These are phyloP conservation scores for Crithidia fasciculata DNA, from an alignment of 208 protist genomes.

Conservation along the genomic window DNA sequence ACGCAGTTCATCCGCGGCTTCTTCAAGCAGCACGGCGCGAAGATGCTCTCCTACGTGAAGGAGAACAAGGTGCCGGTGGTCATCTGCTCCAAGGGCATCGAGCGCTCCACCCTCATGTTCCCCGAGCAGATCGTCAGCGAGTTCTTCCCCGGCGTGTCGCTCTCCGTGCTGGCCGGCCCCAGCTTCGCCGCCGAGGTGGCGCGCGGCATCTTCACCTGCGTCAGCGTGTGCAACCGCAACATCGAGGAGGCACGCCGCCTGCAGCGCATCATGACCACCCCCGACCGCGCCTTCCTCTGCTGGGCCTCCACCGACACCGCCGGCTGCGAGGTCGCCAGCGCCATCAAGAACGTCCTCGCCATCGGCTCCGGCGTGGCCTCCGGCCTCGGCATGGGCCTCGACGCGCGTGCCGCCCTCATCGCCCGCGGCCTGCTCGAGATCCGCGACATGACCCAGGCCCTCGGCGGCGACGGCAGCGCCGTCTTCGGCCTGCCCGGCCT, in stretches of 20 bases:
- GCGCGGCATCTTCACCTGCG: conserved; percentile 74
- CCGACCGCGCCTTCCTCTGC: conserved; percentile 77
- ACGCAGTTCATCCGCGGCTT: conserved; percentile 88
- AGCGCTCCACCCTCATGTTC: conserved; percentile 79
- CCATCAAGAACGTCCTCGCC: conserved; percentile 92
- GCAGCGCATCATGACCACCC: conserved; percentile 79
- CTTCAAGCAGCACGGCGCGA: conserved; percentile 52
- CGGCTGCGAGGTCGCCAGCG: conserved; percentile 89
- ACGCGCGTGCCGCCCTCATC: conserved; percentile 86
- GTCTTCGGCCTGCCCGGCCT: conserved; percentile 90
- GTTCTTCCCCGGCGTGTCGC: conserved; percentile 57
- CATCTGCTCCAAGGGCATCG: conserved; percentile 88
- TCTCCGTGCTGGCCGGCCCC: conserved; percentile 84
- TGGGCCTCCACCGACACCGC: conserved; percentile 84
- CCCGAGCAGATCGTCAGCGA: conserved; percentile 81
- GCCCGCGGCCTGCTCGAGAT: conserved; percentile 87
- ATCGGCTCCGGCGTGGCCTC: conserved; percentile 79
- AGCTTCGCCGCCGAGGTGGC: conserved; percentile 93
- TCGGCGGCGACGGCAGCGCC: conserved; percentile 78
- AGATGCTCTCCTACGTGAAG: conserved; percentile 49
- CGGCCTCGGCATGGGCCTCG: conserved; percentile 75
- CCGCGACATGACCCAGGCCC: conserved; percentile 74
- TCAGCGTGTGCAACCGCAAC: conserved; percentile 67
- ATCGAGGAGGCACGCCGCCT: conserved; percentile 65
- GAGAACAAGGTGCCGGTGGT: conserved; percentile 59